Evolutionary conservation across 345 rosid species (phyloP).

Genomic region (Odontarrhena argentea): DNA sequence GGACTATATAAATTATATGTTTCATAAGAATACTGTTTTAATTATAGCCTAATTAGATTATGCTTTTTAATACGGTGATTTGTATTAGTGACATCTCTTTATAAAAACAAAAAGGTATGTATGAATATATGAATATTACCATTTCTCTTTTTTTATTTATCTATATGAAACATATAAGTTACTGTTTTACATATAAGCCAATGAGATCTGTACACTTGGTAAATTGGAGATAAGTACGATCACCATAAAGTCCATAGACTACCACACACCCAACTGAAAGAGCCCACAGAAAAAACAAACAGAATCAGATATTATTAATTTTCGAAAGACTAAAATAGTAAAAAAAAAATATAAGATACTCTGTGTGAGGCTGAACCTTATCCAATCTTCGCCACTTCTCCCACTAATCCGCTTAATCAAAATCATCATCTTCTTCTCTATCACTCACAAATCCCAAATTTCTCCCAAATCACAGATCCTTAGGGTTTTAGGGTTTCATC

Average conservation of each 20-base stretch:
- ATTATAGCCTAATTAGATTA: no score
- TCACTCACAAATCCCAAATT: background rate
- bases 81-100: no score
- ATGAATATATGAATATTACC: background rate
- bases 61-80: no score
- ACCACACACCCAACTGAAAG: constrained; percentile 21
- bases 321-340: background rate
- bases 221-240: constrained; percentile 15
- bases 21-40: background rate
- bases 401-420: constrained; percentile 33
- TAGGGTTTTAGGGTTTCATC: constrained; percentile 16
- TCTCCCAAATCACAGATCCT: background rate
- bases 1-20: background rate
- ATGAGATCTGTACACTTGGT: constrained; percentile 5
- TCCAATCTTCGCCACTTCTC: constrained; percentile 37
- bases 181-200: background rate
- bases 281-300: constrained; percentile 33
- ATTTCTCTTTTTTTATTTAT: no score
- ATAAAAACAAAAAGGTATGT: no score
- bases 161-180: no score
- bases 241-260: background rate
- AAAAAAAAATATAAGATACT: constrained; percentile 23
- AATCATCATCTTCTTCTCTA: constrained; percentile 7
- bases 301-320: constrained; percentile 22
- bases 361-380: constrained; percentile 18